Base-by-base conservation (phyloP, 352 stramenopile species). In the Globisporangium recalcitrans region DNA sequence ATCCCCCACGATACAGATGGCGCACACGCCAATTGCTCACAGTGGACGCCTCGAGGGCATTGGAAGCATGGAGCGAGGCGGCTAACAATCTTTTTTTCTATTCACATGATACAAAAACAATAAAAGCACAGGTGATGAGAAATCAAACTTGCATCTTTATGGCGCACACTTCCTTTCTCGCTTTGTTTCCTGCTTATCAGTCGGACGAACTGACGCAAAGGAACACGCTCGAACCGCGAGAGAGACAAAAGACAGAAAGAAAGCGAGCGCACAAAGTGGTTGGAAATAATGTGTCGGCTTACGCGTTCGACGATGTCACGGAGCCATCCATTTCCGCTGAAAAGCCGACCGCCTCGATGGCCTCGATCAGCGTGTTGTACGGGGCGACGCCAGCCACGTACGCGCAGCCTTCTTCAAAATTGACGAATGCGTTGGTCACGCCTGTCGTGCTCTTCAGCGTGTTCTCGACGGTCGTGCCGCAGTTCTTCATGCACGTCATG, bases 401-500 rank as follows among this genome's bases (percentile, higher is more conserved):
- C 36, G 85, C 86, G 29, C 73, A 82, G 46, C 72, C 69, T 58
- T 95, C 82, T 34, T 83, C 75, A 56, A 93, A 93, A 57, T 83
- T 71, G 32, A 96, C 88, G 40, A 89, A 72, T 46, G 80, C 90
- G 58, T 87, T 75, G 7, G 75, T 79, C 54, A 97, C 90, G 32
- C 88, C 87, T 19, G 74, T 62, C 14, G 81, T 72, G 22, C 27
- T 57, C 32, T 60, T 44, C 40, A 95, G 60, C 24, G 85, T 70
- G 49, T 85, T 83, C 60, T 81, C 64, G 11, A 94, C 80, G 3
- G 85, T 93, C 44, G 59, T 96, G 31, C 93, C 95, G 62, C 88
- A 93, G 68, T 96, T 96, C 32, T 93, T 90, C 78, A 97, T 89
- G 52, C 84, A 93, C 54, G 77, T 85, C 81, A 97, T 97, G 51